Base-by-base conservation (phyloP, 2,329 filamentous ascomycete species). In the Diaporthe capsici region DNA sequence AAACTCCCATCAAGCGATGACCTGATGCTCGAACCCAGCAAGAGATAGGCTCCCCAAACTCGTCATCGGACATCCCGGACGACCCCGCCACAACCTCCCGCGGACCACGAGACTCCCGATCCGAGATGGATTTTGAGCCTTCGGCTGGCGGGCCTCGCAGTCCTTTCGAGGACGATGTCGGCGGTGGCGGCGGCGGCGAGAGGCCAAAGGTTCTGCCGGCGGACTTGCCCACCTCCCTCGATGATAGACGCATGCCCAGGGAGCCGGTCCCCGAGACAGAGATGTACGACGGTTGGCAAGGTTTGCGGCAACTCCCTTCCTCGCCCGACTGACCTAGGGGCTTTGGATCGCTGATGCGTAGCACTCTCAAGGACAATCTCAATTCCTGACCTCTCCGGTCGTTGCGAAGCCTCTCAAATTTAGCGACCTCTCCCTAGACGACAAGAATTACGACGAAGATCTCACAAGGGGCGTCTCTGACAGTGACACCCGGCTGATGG, bases 281-380 rank as follows among this genome's bases (percentile, higher is more conserved):
- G 88, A 95, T 98, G 87, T 99, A 98, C 84, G 97, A 99, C 90
- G 97, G 95, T 80, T 99, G 97, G 97, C 95, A 98, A 92, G 96
- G 96, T 89, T 79, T 77, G 87, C 63, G 51, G 49, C 49, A 55
- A 37, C 49, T 25, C 63, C 63, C 25, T 55, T 37, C 57, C 55
- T 47, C 55, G 28, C 31, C 57, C n/a, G 39, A 34, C 37, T 34
- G 28, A 34, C n/a, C n/a, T 44, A 31, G 51, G 37, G 49, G 39
- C 34, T n/a, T 37, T 28, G 34, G 15, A 34, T 57, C 12, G 70
- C 75, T 77, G 28, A 75, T 28, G 71, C n/a, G 10, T 20, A 31
- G 58, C 28, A 9, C 8, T 31, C 53, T 76, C 72, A 82, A 98
- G 96, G 96, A 79, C 95, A 98, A 88, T 98, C 96, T 60, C 96